These are phyloP conservation scores for Monoraphidium neglectum DNA, from an alignment of 139 green algal species.

Conservation along the genomic window DNA sequence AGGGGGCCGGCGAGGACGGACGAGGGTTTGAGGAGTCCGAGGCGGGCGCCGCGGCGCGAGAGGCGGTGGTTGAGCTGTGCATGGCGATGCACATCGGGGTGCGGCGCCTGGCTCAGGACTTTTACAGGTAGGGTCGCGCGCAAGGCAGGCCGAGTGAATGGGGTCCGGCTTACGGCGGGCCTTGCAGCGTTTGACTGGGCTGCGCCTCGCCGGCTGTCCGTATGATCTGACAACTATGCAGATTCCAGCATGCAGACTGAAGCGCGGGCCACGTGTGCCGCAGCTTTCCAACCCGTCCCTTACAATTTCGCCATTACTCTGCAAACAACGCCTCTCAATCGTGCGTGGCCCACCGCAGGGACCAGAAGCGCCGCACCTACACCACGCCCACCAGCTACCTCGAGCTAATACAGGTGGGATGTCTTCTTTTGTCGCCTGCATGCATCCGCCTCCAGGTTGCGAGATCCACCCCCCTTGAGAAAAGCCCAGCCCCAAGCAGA, in stretches of 20 bases:
- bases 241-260: neutral
- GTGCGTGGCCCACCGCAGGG: constrained; percentile 41
- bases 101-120: constrained; percentile 21
- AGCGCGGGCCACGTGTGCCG: no score
- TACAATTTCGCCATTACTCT: neutral
- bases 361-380: constrained; percentile 71
- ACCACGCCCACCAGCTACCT: constrained; percentile 80
- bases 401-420: constrained; percentile 77
- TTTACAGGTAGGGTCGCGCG: constrained; percentile 7
- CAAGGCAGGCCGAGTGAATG: neutral
- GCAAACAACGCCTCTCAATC: neutral
- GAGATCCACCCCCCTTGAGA: no score
- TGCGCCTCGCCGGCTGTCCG: neutral
- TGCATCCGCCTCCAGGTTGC: no score
- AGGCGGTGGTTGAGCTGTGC: constrained; percentile 14
- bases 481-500: no score
- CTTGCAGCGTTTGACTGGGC: no score
- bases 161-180: neutral
- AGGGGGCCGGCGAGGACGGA: no score
- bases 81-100: constrained; percentile 21
- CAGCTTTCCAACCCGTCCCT: constrained; percentile 16
- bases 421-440: no score
- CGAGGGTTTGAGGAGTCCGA: neutral
- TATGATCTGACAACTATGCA: neutral
- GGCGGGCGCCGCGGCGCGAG: neutral